These are phyloP conservation scores for Eruca vesicaria DNA, from an alignment of 441 rosid genomes.

Conservation along the genomic window DNA sequence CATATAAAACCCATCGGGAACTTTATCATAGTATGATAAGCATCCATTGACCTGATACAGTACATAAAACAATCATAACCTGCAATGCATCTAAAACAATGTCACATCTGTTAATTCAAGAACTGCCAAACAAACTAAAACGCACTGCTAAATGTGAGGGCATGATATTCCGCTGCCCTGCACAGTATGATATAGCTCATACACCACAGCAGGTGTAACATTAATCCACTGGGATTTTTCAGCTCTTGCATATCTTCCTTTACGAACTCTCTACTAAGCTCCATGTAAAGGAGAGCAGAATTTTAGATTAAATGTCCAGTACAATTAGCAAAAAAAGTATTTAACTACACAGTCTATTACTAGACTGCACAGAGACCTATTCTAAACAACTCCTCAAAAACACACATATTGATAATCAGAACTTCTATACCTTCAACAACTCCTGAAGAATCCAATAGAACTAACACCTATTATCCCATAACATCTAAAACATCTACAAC, in stretches of 20 bases:
- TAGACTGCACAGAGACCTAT: neutral
- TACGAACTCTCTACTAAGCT: neutral
- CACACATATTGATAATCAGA: neutral
- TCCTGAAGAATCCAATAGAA: neutral
- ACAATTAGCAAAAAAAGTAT: neutral
- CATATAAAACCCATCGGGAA: slow-evolving; percentile 97
- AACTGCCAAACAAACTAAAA: slow-evolving; percentile 13
- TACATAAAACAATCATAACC: slow-evolving; percentile 28
- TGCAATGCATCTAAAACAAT: slow-evolving; percentile 11
- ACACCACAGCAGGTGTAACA: neutral
- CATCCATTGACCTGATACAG: slow-evolving; percentile 88
- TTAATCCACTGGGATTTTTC: neutral
- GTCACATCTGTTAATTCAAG: neutral
- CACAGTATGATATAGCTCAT: neutral
- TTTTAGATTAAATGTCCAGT: neutral
- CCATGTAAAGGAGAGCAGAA: neutral
- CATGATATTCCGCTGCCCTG: slow-evolving; percentile 2
- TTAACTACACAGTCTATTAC: neutral
- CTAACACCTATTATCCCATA: neutral
- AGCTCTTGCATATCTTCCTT: slow-evolving; percentile 13
- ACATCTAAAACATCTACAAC: neutral
- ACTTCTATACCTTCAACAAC: neutral
- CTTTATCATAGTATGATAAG: slow-evolving; percentile 83
- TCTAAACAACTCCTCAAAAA: neutral
- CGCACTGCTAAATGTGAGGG: neutral